These are phyloP conservation scores for Helianthus tuberosus DNA, from an alignment of 129 eudicot species.

Conservation along the genomic window DNA sequence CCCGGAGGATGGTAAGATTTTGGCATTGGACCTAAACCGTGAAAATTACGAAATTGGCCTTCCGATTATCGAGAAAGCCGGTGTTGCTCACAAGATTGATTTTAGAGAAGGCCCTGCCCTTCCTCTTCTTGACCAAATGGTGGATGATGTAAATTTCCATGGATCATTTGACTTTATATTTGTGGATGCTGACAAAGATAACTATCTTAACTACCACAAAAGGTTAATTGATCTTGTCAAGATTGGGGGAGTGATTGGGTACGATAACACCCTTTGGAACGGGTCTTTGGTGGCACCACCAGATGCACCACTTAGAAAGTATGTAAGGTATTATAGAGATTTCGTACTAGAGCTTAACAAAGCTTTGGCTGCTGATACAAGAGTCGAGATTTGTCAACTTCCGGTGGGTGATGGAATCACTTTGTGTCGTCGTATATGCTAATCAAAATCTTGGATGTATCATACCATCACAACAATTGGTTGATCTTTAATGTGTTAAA, in stretches of 20 bases:
- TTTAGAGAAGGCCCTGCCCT: constrained; percentile 43
- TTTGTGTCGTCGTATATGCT: constrained; percentile 32
- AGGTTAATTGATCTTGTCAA: constrained; percentile 34
- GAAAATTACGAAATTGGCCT: constrained; percentile 36
- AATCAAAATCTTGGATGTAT: not conserved
- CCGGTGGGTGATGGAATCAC: constrained; percentile 42
- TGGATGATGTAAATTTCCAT: constrained; percentile 25
- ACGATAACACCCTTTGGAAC: constrained; percentile 41
- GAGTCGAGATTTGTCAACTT: constrained; percentile 39
- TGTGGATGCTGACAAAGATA: constrained; percentile 41
- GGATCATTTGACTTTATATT: constrained; percentile 42
- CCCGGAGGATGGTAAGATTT: constrained; percentile 56
- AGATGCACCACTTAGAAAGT: constrained; percentile 34
- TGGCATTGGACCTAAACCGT: constrained; percentile 35
- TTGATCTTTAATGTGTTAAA: not conserved
- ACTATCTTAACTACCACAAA: constrained; percentile 39
- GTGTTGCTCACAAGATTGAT: constrained; percentile 39
- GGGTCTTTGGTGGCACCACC: constrained; percentile 35
- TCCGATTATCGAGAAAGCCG: constrained; percentile 39
- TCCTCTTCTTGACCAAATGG: constrained; percentile 39
- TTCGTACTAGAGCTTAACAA: constrained; percentile 41
- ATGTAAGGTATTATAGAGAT: constrained; percentile 35
- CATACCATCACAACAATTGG: not conserved
- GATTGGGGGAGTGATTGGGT: constrained; percentile 36
- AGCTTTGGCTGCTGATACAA: constrained; percentile 29